Evolutionary conservation across 2,329 filamentous ascomycete genomes (phyloP), one percentile per base, ranked within the genome.

Genomic region (Biscogniauxia marginata): DNA sequence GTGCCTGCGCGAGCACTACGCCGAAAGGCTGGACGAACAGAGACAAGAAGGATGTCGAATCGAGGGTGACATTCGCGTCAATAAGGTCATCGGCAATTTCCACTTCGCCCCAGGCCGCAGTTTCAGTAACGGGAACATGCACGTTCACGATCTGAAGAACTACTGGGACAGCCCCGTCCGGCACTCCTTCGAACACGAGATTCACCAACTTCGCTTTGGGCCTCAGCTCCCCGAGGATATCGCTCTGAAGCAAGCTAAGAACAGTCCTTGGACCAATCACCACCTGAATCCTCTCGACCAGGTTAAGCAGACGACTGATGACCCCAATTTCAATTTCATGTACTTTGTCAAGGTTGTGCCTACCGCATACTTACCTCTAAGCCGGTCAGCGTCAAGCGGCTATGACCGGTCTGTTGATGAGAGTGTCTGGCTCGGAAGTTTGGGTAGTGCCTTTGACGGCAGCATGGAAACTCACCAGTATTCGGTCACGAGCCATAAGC

Each of bases 341-440:
- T 99, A 99, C 80, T 99, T 99, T 75, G 83, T 99, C 75, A 99
- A 99, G 81, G 95, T 99, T 55, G 95, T 99, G 25, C 91, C 90
- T 3, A 99, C 95, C 1, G 93, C 92, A 1, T 99, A 98, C 73
- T 83, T 98, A 22, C 92, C 95, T 2, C 83, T 99, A 1, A 92
- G 92, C 61, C 96, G 91, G 70, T 84, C 85, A 67, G 81, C 80
- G 57, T 74, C 77, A 55, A 65, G 57, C 39, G 69, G 66, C 46
- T 67, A 73, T 55, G 68, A 71, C 51, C 63, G 65, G 39, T 63
- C 68, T 5, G 63, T 75, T 50, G 75, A 83, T 52, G 79, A 87
- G 48, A 77, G 82, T 48, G 75, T 84, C 11, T 85, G 85, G 52
- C 77, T 95, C 50, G 90, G 92, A 67, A 76, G 77, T 22, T 85